Base-by-base conservation (phyloP, 441 rosid species). In the Geranium incanum region DNA sequence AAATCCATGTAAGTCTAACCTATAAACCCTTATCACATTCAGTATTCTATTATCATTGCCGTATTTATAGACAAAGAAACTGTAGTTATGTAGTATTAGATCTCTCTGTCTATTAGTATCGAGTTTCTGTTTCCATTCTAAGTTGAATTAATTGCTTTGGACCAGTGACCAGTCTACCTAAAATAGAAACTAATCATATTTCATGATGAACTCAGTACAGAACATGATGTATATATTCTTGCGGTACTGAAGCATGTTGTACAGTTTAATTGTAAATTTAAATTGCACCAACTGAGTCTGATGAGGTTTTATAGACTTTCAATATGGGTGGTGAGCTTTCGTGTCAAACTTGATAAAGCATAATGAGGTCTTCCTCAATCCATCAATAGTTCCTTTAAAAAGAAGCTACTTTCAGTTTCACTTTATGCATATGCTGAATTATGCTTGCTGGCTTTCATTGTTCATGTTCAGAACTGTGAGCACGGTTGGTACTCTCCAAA, bases 291-390 rank as follows among this genome's bases (percentile, higher is more conserved):
- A 63, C 66, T 63, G 63, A 6, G 18, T 16, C 59, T 18, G 28
- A 57, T 57, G 63, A 57, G 15, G 37, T 28, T 63, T 63, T 23
- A 63, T 63, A 4, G 28, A 6, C 12, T 8, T 9, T 63, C 38
- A 63, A 63, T 63, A 11, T 63, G 66, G 66, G 66, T 63, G 66
- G 28, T 63, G 66, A 63, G 66, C 66, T 63, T 63, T 63, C 38
- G 21, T 63, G 66, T 63, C 66, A 63, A 63, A 12, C 28, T 19
- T 60, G 65, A 23, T 60, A 3, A 4, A 3, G 59, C 59, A 57
- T 57, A 57, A 57, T 57, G 7, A 23, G 63, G 9, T 57, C 19
- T 57, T 57, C 15, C 38, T 12, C n/a, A 28, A 63, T n/a, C 13
- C 3, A 63, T 63, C 5, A 63, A 15, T 63, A 28, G 66, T 63